Evolutionary conservation across 2,329 filamentous ascomycete species (phyloP).

Genomic region (Tricladium varicosporioides): DNA sequence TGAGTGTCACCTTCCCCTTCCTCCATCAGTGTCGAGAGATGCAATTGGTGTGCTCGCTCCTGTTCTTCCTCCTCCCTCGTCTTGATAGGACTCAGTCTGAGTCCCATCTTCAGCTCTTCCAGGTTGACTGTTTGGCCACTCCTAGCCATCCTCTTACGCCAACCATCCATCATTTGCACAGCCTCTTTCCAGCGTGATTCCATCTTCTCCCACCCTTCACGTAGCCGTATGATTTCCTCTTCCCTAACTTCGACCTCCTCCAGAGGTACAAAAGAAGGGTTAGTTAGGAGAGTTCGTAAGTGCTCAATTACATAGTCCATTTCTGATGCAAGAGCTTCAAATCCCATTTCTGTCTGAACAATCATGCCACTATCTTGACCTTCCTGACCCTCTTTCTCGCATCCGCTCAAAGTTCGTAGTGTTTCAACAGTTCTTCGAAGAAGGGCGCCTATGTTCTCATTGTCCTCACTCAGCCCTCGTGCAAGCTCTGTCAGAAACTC

Average conservation of each 20-base stretch:
- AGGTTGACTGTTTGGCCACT: conserved; percentile 69
- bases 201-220: conserved; percentile 90
- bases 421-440: conserved; percentile 69
- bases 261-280: conserved; percentile 92
- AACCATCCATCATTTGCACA: conserved; percentile 85
- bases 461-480: conserved; percentile 84
- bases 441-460: conserved; percentile 74
- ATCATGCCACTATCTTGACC: conserved; percentile 30
- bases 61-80: conserved; percentile 51
- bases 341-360: conserved; percentile 35
- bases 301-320: conserved; percentile 78
- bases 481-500: conserved; percentile 85
- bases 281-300: conserved; percentile 80
- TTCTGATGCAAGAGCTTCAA: conserved; percentile 68
- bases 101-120: conserved; percentile 65
- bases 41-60: conserved; percentile 41
- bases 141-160: conserved; percentile 77
- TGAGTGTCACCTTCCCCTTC: conserved; percentile 33
- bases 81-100: conserved; percentile 60
- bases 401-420: conserved; percentile 67
- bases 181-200: conserved; percentile 88
- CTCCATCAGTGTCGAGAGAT: conserved; percentile 29
- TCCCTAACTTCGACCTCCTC: conserved; percentile 94
- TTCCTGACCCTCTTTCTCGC: conserved; percentile 38
- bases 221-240: conserved; percentile 80